Base-by-base conservation (phyloP, 495 filamentous ascomycete species). In the Daldinia vernicosa region DNA sequence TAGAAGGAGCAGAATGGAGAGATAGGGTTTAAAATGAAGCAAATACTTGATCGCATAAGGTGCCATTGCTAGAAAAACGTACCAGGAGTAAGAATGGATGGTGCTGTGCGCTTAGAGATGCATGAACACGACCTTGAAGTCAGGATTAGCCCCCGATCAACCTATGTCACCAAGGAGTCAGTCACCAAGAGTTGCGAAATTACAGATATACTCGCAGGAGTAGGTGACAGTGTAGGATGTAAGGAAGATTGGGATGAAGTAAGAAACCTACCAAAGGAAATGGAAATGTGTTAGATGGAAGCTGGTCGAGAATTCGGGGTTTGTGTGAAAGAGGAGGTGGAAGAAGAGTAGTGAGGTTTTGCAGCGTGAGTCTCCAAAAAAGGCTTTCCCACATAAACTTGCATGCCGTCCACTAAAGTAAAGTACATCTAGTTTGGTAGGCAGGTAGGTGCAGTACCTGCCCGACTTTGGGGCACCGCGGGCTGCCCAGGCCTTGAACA, bases 31-130 rank as follows among this genome's bases (percentile, higher is more conserved):
- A 56, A 64, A 66, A 71, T 70, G 62, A 52, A 54, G 67, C 47
- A 50, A 59, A 63, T 50, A 56, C 54, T 69, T 67, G 80, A 78
- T 84, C 82, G 81, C 82, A 74, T 75, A 69, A 63, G 72, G 67
- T 64, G 63, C 63, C 45, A 75, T 73, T 69, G 70, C 70, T 68
- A 72, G 70, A 69, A 79, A 56, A 61, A 79, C 82, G 80, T 77
- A 84, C 82, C 69, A 72, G 52, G 70, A 73, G 54, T 69, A 57
- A 69, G 56, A 63, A 70, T 64, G 68, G 78, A 77, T 69, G 76
- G 77, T 74, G 78, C 65, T 80, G 80, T 66, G 35, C 74, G 68
- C 70, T 57, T 64, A 74, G 71, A 72, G 68, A 74, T 74, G 74
- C 66, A 74, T 60, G 66, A 72, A 77, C 74, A 74, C 70, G 66